These are phyloP conservation scores for Fragaria nilgerrensis DNA, from an alignment of 306 rosid species.

Conservation along the genomic window DNA sequence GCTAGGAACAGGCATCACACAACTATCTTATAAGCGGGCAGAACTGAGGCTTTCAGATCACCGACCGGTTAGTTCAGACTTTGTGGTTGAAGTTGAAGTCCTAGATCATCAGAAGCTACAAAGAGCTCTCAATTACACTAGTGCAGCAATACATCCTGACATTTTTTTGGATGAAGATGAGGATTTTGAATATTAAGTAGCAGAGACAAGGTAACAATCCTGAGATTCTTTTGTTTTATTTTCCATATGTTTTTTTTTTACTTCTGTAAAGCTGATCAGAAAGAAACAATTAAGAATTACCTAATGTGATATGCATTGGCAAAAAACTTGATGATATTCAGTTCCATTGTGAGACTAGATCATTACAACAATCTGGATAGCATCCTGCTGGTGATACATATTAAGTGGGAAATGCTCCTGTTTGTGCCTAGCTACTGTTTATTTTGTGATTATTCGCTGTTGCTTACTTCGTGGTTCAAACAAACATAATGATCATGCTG, in stretches of 20 bases:
- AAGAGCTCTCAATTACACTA: conserved; percentile 63
- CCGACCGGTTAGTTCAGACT: conserved; percentile 73
- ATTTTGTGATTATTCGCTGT: background rate
- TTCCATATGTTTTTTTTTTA: background rate
- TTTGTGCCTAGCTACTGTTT: background rate
- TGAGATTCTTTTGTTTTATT: background rate
- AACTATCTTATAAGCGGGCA: conserved; percentile 57
- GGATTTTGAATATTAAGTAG: conserved; percentile 22
- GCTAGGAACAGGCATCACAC: conserved; percentile 83
- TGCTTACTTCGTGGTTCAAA: background rate
- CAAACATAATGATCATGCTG: background rate
- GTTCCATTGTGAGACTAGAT: background rate
- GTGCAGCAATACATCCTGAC: conserved; percentile 63
- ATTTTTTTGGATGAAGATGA: conserved; percentile 52
- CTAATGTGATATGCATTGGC: background rate
- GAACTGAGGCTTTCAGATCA: conserved; percentile 78
- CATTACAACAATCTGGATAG: background rate
- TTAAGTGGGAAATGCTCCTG: background rate
- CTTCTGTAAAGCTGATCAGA: background rate
- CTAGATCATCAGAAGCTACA: conserved; percentile 73
- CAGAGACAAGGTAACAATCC: conserved; percentile 18
- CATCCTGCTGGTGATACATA: background rate
- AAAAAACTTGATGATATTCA: background rate
- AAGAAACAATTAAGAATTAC: background rate
- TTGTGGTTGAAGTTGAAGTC: conserved; percentile 79